A percentile compares a stretch with the other conserved stretches of the same genome.
These are phyloP conservation scores for Phytophthora kernoviae DNA, from an alignment of 352 stramenopile genomes.

Conservation along the genomic window DNA sequence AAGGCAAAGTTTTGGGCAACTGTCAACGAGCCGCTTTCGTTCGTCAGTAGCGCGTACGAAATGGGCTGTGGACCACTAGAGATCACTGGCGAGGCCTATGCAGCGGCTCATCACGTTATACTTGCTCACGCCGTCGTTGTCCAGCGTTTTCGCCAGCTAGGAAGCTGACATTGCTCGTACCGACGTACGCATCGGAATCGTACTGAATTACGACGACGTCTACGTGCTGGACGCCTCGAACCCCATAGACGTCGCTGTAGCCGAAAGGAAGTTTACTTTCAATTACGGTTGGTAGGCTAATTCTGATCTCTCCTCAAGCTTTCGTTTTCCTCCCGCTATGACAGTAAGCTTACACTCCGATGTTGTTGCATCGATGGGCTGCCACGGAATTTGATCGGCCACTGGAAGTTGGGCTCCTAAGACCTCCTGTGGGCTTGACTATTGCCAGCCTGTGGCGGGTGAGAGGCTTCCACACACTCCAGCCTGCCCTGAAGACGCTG, in stretches of 20 bases:
- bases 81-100: slow-evolving; percentile 34
- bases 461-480: too few relatives aligned
- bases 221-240: slow-evolving; percentile 72
- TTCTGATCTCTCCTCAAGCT: too few relatives aligned
- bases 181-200: slow-evolving; percentile 82
- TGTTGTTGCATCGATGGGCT: too few relatives aligned
- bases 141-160: slow-evolving; percentile 73
- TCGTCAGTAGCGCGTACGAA: slow-evolving; percentile 81
- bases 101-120: slow-evolving; percentile 81
- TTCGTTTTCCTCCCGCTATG: too few relatives aligned
- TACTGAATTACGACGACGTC: slow-evolving; percentile 74
- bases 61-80: slow-evolving; percentile 47
- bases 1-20: slow-evolving; percentile 92
- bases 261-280: slow-evolving; percentile 82
- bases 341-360: too few relatives aligned
- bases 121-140: slow-evolving; percentile 85
- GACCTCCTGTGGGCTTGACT: too few relatives aligned
- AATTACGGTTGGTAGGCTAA: slow-evolving; percentile 90
- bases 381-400: too few relatives aligned
- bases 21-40: slow-evolving; percentile 90
- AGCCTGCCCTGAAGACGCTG: not conserved
- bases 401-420: too few relatives aligned
- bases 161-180: slow-evolving; percentile 16
- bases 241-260: slow-evolving; percentile 50
- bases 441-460: too few relatives aligned